Evolutionary conservation across 768 basidiomycete genomes (phyloP), one percentile per base, ranked within the genome.

Genomic region (Obba rivulosa): DNA sequence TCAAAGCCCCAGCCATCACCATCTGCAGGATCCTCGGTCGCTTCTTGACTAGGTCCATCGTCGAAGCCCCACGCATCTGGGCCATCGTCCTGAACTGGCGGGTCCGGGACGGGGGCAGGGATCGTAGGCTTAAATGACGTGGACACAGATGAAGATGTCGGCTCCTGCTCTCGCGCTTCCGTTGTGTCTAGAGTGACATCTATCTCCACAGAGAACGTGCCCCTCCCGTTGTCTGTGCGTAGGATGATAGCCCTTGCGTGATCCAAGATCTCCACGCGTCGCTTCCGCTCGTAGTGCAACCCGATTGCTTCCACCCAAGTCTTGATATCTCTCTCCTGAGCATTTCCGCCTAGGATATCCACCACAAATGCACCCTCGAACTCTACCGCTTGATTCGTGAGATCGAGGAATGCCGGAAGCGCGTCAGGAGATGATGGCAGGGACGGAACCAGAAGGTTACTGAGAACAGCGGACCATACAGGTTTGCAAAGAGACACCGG

Each of bases 221-320:
- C 66, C 8, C 58, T 61, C 7, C 62, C 57, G 42, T 71, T 67
- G 21, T 69, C 71, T 1, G 66, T 61, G 7, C 60, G 59, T n/a
- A 81, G 52, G 17, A 92, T 72, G 38, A 82, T 69, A 14, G 57
- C 57, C 48, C 91, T 72, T 13, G 79, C 75, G n/a, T 66, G 65
- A 36, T 87, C 81, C 5, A 92, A 71, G 39, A 92, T 78, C 44
- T 72, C 69, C 28, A 77, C 67, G 13, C 92, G 75, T 57, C 91
- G 67, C 56, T 84, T 80, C 51, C 80, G 79, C 62, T 92, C 92
- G 62, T 92, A 95, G 63, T 91, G 87, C 2, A 73, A 66, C 16
- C 79, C 76, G 10, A 89, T 73, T 3, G 79, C 76, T 42, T 83
- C 75, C 3, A 76, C 77, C 88, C 92, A 95, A 5, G 66, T 57